phyloP scores from a whole-genome alignment of 2,329 filamentous ascomycete genomes.

The Alternaria postmessia region DNA sequence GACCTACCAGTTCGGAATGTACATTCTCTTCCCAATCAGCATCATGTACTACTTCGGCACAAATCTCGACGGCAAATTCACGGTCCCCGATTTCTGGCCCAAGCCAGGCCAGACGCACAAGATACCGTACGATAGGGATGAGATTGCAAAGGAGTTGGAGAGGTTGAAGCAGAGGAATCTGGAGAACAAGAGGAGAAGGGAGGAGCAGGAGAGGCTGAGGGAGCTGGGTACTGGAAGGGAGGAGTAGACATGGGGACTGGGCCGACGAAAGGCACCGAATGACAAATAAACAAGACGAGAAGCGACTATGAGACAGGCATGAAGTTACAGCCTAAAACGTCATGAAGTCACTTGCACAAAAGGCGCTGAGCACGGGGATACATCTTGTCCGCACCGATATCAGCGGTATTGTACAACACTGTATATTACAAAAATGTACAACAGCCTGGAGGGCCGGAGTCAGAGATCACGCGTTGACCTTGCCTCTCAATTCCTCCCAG shows the following conservation, averaged over 20 bases:
- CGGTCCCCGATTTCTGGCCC: constrained; percentile 93
- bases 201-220: constrained; percentile 50
- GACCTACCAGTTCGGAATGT: constrained; percentile 85
- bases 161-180: constrained; percentile 66
- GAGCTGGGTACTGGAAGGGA: constrained; percentile 26
- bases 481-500: constrained; percentile 51
- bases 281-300: not conserved
- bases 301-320: not conserved
- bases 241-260: constrained; percentile 13
- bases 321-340: not conserved
- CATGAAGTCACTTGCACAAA: constrained; percentile 15
- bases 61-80: constrained; percentile 87
- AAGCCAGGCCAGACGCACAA: constrained; percentile 78
- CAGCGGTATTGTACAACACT: constrained; percentile 33
- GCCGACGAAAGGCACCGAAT: not conserved
- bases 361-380: constrained; percentile 29
- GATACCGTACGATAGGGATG: constrained; percentile 78
- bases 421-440: constrained; percentile 1
- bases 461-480: constrained; percentile 42
- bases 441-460: not conserved
- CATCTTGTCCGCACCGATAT: constrained; percentile 36
- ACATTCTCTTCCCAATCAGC: constrained; percentile 97
- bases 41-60: constrained; percentile 99
- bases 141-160: constrained; percentile 83
- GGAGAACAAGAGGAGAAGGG: constrained; percentile 57